Base-by-base conservation (phyloP, 345 rosid genomes). In the Lepidium aucheri region DNA sequence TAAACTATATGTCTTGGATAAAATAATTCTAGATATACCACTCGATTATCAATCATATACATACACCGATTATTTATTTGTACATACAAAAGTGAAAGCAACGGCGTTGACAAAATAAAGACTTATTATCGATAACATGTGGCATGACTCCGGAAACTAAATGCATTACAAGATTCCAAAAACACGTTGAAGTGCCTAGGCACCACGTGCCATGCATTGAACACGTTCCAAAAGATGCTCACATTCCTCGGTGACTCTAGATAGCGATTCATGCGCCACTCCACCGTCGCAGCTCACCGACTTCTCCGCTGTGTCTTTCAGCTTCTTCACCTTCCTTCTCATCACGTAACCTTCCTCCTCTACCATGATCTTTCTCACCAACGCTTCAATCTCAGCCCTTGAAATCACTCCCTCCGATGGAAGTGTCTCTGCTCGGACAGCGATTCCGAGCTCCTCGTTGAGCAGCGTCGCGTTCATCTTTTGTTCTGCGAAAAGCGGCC, bases 381-480 rank as follows among this genome's bases (percentile, higher is more conserved):
- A 79, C 10, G 77, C 80, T 44, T 80, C 77, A 14, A 85, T 12
- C 28, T 85, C 86, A 14, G 22, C 40, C 61, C 57, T 11, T 15
- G 8, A 7, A 26, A 56, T 63, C 57, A 18, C 69, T 56, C 39
- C 69, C 34, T 63, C 69, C 9, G 58, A 53, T 15, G 57, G 51
- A 3, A 54, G 8, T 20, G n/a, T 55, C 7, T 39, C 13, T 5
- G 69, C 45, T 11, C 69, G 49, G 35, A 71, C 6, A n/a, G 75
- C 74, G 65, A 65, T 76, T 72, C 7, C 83, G 72, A 60, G 93
- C 64, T 90, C 93, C 11, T 91, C 97, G 0, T 45, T 13, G 15
- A 71, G 43, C 17, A 71, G 38, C 26, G 75, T 63, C 2, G 75
- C 70, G 14, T 71, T 71, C 75, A 71, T 46, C 46, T 0, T 71